Evolutionary conservation across 179 eudicot species (phyloP).

Genomic region (Spinacia oleracea): DNA sequence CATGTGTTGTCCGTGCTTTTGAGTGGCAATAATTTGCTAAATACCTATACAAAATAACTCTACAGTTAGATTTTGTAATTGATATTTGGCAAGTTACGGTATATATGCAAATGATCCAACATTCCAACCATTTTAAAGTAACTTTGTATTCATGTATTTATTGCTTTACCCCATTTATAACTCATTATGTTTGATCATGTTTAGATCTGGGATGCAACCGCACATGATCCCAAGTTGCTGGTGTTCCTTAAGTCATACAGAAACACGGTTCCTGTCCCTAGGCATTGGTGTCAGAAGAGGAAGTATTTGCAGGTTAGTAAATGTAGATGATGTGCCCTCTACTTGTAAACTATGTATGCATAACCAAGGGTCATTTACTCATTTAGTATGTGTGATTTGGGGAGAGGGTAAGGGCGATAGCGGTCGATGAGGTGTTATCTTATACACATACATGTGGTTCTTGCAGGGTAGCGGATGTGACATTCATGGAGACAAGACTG

Average conservation of each 20-base stretch:
- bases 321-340: constrained; percentile 9
- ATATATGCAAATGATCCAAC: neutral
- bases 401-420: constrained; percentile 49
- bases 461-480: constrained; percentile 97
- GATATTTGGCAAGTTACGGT: neutral
- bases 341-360: constrained; percentile 29
- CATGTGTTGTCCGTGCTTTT: neutral
- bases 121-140: neutral
- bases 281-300: constrained; percentile 97
- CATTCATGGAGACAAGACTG: constrained; percentile 74
- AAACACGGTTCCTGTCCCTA: constrained; percentile 93
- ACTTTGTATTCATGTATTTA: neutral
- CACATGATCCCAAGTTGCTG: constrained; percentile 88
- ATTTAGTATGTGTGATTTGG: constrained; percentile 31
- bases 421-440: constrained; percentile 74
- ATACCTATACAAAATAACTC: neutral
- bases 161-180: neutral
- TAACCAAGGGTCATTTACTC: constrained; percentile 24
- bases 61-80: neutral
- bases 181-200: neutral
- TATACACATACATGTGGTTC: constrained; percentile 94
- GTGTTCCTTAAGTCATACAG: constrained; percentile 92
- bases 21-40: neutral
- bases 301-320: constrained; percentile 85
- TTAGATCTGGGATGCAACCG: constrained; percentile 98